These are phyloP conservation scores for Axilococcus clingmanii DNA, from an alignment of 139 green algal genomes.

Conservation along the genomic window DNA sequence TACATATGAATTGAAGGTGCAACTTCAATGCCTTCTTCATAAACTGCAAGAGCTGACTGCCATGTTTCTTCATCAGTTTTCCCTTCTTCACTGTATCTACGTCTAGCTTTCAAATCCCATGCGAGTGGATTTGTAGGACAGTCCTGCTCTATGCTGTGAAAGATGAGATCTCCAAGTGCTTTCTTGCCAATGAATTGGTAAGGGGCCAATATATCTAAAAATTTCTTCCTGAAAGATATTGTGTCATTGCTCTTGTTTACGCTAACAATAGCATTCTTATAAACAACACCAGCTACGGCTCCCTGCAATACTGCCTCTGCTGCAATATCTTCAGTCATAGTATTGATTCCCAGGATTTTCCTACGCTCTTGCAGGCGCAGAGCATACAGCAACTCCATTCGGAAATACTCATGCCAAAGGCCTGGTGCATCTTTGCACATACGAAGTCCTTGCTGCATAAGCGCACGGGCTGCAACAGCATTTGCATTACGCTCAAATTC, in stretches of 20 bases:
- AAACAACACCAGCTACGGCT: constrained; percentile 49
- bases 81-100: too few relatives aligned
- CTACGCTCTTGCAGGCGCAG: constrained; percentile 56
- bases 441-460: constrained; percentile 90
- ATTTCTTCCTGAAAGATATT: constrained; percentile 25
- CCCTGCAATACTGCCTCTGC: constrained; percentile 50
- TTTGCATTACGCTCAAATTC: constrained; percentile 81
- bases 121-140: constrained; percentile 36
- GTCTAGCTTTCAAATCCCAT: constrained; percentile 45
- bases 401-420: constrained; percentile 87
- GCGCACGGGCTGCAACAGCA: constrained; percentile 55
- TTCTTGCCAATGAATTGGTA: constrained; percentile 43
- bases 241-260: constrained; percentile 24
- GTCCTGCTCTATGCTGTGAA: constrained; percentile 33
- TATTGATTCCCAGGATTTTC: constrained; percentile 49
- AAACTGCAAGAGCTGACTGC: too few relatives aligned
- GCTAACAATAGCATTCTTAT: constrained; percentile 32
- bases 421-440: constrained; percentile 45
- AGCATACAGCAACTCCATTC: constrained; percentile 75
- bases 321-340: constrained; percentile 23
- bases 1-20: too few relatives aligned
- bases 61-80: too few relatives aligned
- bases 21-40: too few relatives aligned
- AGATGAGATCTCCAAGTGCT: constrained; percentile 29
- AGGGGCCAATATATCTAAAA: constrained; percentile 44